Evolutionary conservation across 163 green algal species (phyloP).

Genomic region (Scenedesmus sp.): DNA sequence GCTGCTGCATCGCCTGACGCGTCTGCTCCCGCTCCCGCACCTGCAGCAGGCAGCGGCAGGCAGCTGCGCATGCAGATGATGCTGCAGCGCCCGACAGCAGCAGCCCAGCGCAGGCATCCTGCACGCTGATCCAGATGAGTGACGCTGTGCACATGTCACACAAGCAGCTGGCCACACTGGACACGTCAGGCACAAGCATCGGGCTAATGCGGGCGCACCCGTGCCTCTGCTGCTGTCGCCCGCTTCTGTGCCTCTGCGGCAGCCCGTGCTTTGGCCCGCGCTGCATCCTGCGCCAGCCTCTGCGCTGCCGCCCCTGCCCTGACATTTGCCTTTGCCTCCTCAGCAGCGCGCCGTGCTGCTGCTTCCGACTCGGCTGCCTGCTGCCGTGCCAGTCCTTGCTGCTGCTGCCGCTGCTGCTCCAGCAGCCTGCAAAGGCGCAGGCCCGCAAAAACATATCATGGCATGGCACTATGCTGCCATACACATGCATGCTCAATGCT

Average conservation of each 20-base stretch:
- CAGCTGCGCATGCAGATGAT: neutral
- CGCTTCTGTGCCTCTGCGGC: constrained; percentile 56
- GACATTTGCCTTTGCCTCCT: neutral
- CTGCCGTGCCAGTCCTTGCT: constrained; percentile 35
- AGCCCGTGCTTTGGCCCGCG: neutral
- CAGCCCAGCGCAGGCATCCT: neutral
- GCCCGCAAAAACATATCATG: too few relatives aligned
- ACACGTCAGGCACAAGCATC: neutral
- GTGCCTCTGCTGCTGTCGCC: constrained; percentile 47
- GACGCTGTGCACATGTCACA: too few relatives aligned
- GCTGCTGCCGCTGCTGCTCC: constrained; percentile 7
- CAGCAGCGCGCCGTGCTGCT: constrained; percentile 27
- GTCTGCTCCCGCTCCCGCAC: constrained; percentile 29
- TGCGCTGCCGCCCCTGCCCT: constrained; percentile 52
- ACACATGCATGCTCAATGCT: neutral
- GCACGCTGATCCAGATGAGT: too few relatives aligned
- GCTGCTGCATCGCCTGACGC: constrained; percentile 42
- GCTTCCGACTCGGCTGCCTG: constrained; percentile 32
- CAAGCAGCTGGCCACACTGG: too few relatives aligned
- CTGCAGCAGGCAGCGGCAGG: constrained; percentile 5
- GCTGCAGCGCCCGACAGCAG: neutral
- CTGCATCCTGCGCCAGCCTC: constrained; percentile 35
- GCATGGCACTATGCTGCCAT: neutral
- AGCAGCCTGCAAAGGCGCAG: neutral
- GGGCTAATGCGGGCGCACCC: constrained; percentile 42